These are phyloP conservation scores for Chromosphaera perkinsii DNA, from an alignment of 208 protist species.

Conservation along the genomic window DNA sequence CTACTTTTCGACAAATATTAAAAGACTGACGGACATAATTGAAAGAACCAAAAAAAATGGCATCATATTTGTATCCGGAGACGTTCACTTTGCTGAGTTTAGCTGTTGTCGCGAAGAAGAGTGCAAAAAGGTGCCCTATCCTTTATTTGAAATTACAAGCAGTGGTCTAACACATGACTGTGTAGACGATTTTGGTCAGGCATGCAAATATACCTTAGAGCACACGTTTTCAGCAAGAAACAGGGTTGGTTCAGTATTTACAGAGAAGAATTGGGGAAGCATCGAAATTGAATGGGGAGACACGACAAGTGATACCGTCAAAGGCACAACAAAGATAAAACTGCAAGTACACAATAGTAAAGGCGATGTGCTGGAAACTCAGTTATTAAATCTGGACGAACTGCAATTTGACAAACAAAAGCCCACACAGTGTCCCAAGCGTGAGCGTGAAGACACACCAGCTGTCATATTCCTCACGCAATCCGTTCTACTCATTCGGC, in stretches of 20 bases:
- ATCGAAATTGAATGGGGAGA: no score
- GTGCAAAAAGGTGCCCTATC: constrained; percentile 4
- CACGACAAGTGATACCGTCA: background rate
- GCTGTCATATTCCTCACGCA: no score
- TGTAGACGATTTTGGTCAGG: background rate
- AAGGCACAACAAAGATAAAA: background rate
- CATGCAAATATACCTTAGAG: background rate
- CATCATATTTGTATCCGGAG: constrained; percentile 69
- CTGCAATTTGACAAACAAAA: no score
- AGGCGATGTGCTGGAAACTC: background rate
- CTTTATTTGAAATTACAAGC: constrained; percentile 15
- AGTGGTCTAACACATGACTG: constrained; percentile 14
- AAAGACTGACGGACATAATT: no score
- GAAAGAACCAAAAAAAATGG: constrained; percentile 31
- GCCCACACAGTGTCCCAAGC: no score
- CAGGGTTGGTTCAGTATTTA: no score
- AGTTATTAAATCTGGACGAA: no score
- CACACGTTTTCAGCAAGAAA: background rate
- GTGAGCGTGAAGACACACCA: no score
- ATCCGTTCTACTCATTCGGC: no score
- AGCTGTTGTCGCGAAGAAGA: constrained; percentile 1
- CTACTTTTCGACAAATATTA: no score
- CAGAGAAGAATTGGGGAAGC: no score
- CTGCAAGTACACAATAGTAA: background rate
- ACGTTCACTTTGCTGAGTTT: constrained; percentile 74